Evolutionary conservation across 176 grass and related monocot species (phyloP).

Genomic region (Echinochloa phyllopogon): DNA sequence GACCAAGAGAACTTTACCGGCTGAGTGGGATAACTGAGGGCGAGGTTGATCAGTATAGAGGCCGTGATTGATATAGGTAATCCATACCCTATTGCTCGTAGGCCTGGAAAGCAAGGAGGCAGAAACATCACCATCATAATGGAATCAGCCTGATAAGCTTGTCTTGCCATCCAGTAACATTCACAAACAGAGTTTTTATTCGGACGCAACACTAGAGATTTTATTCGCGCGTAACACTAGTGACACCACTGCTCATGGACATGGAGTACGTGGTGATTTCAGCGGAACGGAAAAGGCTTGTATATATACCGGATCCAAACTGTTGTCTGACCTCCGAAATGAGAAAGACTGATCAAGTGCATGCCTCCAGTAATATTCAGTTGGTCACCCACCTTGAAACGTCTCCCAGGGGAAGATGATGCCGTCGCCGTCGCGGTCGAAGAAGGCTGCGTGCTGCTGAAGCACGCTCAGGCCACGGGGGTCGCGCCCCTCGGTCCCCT

Average conservation of each 20-base stretch:
- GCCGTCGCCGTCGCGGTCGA: slow-evolving; percentile 67
- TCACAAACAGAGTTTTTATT: not conserved
- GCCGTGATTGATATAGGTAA: not conserved
- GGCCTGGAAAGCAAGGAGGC: slow-evolving; percentile 39
- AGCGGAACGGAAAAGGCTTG: not conserved
- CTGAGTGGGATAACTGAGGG: slow-evolving; percentile 59
- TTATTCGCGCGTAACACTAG: no score
- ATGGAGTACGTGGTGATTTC: no score
- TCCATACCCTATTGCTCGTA: slow-evolving; percentile 54
- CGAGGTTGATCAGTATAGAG: slow-evolving; percentile 47
- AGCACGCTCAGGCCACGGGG: slow-evolving; percentile 57
- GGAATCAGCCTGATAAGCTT: not conserved
- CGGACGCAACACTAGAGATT: not conserved
- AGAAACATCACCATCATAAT: not conserved
- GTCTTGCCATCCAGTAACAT: not conserved
- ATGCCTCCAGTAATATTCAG: not conserved
- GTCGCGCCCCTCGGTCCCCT: slow-evolving; percentile 54
- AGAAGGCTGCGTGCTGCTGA: slow-evolving; percentile 78
- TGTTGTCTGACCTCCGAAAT: not conserved
- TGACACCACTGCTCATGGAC: not conserved
- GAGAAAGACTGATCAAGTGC: not conserved
- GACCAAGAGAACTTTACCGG: slow-evolving; percentile 40
- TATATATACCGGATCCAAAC: not conserved
- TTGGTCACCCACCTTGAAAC: not conserved
- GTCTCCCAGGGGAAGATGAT: slow-evolving; percentile 69